Percentiles rank a stretch among this genome's conserved stretches.
phyloP scores from a whole-genome alignment of 345 rosid species.

The Lumnitzera littorea region DNA sequence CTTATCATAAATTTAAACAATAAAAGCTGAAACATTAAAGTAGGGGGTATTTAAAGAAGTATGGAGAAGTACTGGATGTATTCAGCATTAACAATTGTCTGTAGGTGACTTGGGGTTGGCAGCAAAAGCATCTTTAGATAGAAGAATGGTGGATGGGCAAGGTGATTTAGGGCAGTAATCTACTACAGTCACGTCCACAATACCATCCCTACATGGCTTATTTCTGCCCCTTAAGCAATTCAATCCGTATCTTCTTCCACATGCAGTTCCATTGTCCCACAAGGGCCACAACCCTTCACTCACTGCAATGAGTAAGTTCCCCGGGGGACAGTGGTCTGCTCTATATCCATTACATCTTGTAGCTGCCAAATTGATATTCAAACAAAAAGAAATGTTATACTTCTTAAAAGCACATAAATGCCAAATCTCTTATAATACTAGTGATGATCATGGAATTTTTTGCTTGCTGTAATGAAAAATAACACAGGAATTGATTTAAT shows the following conservation, averaged over 20 bases:
- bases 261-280: conserved; percentile 36
- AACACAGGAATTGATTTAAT: too few relatives aligned
- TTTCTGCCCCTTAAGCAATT: conserved; percentile 25
- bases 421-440: too few relatives aligned
- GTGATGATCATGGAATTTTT: too few relatives aligned
- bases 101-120: conserved; percentile 9
- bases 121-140: conserved; percentile 20
- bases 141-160: conserved; percentile 25
- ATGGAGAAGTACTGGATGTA: conserved; percentile 26
- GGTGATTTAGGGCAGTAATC: conserved; percentile 25
- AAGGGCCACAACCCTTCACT: conserved; percentile 26
- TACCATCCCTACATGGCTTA: conserved; percentile 18
- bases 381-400: too few relatives aligned
- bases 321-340: conserved; percentile 24
- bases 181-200: conserved; percentile 28
- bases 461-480: too few relatives aligned
- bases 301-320: conserved; percentile 19
- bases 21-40: too few relatives aligned
- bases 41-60: too few relatives aligned
- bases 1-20: too few relatives aligned
- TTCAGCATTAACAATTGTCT: conserved; percentile 24
- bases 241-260: conserved; percentile 21
- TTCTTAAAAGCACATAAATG: too few relatives aligned
- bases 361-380: conserved; percentile 5
- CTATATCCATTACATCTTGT: conserved; percentile 20